Conservation (phyloP, 1,139 yeast species). For the Sugiyamaella japonica region DNA sequence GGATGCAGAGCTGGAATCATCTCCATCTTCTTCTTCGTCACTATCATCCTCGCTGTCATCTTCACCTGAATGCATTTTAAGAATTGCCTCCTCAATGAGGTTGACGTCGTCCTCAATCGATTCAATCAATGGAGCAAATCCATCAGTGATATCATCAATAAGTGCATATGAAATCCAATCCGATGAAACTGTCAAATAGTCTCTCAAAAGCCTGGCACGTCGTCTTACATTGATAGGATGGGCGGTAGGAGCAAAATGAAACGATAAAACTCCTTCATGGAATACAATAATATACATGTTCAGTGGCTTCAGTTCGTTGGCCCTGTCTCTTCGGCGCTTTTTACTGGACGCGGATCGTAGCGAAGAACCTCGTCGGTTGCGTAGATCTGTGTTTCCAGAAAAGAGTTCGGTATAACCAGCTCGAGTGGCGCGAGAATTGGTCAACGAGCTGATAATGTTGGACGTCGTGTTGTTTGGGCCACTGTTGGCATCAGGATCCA, state of each 20-base stretch:
- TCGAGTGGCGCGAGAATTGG: conserved; percentile 6
- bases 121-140: conserved; percentile 94
- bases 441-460: conserved; percentile 2
- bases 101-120: conserved; percentile 89
- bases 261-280: conserved; percentile 85
- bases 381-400: conserved; percentile 13
- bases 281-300: conserved; percentile 93
- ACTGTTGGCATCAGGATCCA: conserved; percentile 5
- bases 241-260: conserved; percentile 93
- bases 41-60: conserved; percentile 47
- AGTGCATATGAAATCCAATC: conserved; percentile 98
- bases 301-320: conserved; percentile 72
- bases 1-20: conserved; percentile 30
- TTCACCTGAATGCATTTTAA: conserved; percentile 77
- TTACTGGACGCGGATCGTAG: conserved; percentile 17
- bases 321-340: conserved; percentile 19
- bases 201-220: conserved; percentile 82
- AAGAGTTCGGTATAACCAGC: conserved; percentile 13
- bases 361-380: conserved; percentile 15
- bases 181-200: conserved; percentile 83
- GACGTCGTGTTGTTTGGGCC: conserved; percentile 2
- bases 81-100: conserved; percentile 84
- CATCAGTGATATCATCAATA: conserved; percentile 95
- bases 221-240: conserved; percentile 95
- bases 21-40: conserved; percentile 35